These are phyloP conservation scores for Axilococcus clingmanii DNA, from an alignment of 139 green algal species.

Conservation along the genomic window DNA sequence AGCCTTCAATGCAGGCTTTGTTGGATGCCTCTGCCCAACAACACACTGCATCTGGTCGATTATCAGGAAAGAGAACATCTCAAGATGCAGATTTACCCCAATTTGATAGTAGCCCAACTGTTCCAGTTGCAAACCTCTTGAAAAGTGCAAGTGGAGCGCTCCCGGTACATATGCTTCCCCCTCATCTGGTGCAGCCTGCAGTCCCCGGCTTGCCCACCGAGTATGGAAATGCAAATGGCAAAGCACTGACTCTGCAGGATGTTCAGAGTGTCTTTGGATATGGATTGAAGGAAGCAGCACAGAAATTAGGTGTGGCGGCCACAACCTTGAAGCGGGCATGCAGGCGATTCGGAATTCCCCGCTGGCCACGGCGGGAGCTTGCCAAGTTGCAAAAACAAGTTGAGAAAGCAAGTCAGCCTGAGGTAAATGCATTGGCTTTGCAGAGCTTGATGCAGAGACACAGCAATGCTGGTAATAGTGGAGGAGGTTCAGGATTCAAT, in stretches of 20 bases:
- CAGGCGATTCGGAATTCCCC: constrained; percentile 26
- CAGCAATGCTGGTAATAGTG: not conserved
- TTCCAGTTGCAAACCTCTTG: no score
- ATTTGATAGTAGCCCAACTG: no score
- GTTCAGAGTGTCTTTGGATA: constrained; percentile 27
- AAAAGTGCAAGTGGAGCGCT: not conserved
- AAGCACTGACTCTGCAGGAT: not conserved
- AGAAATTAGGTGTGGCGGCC: constrained; percentile 32
- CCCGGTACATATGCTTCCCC: not conserved
- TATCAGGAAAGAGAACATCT: no score
- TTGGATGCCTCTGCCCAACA: no score
- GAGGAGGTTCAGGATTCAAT: not conserved
- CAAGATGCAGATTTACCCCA: no score
- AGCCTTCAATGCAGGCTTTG: no score
- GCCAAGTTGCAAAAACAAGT: constrained; percentile 5
- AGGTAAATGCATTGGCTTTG: not conserved
- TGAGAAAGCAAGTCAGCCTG: not conserved
- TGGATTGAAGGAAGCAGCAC: constrained; percentile 29
- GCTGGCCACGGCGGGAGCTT: constrained; percentile 42
- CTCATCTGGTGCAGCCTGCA: not conserved
- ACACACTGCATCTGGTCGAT: no score
- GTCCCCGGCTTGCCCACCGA: not conserved
- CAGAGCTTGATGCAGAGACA: not conserved
- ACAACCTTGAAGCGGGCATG: constrained; percentile 35
- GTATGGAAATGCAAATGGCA: not conserved